These are phyloP conservation scores for Amoebophrya sp. DNA, from an alignment of 169 alveolate genomes.

Conservation along the genomic window DNA sequence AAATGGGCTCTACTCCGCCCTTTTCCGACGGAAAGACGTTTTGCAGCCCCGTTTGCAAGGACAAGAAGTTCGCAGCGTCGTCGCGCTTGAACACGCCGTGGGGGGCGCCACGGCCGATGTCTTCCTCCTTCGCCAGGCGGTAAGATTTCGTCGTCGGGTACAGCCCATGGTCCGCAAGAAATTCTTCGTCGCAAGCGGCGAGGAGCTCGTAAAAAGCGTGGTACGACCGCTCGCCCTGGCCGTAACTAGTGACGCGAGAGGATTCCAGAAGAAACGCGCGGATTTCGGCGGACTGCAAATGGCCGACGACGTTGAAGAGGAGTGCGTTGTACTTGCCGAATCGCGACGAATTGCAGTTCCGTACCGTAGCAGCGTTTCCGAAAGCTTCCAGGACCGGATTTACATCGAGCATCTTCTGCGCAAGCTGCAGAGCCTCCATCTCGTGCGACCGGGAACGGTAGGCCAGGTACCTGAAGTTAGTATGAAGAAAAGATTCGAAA, in stretches of 20 bases:
- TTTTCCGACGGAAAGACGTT: not conserved
- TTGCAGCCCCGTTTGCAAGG: not conserved
- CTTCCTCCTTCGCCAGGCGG: not conserved
- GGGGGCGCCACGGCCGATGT: not conserved
- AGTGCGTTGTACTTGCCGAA: constrained; percentile 93
- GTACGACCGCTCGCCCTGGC: constrained; percentile 79
- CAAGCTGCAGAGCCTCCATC: constrained; percentile 61
- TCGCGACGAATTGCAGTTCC: constrained; percentile 85
- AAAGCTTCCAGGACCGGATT: constrained; percentile 93
- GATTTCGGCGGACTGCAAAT: not conserved
- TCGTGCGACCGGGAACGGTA: constrained; percentile 55
- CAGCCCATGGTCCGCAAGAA: not conserved
- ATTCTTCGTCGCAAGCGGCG: constrained; percentile 58
- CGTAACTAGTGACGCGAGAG: constrained; percentile 85
- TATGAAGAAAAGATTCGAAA: no score
- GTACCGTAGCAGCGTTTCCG: constrained; percentile 92
- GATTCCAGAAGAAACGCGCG: constrained; percentile 72
- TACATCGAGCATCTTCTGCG: constrained; percentile 78
- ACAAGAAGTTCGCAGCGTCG: not conserved
- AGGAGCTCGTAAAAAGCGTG: constrained; percentile 80
- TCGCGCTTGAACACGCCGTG: not conserved
- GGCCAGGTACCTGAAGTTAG: constrained; percentile 82
- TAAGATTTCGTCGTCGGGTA: not conserved
- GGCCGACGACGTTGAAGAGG: constrained; percentile 40
- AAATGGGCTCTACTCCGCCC: not conserved